phyloP scores from a whole-genome alignment of 1,284 basidiomycete species.

The Heterobasidion occidentale region DNA sequence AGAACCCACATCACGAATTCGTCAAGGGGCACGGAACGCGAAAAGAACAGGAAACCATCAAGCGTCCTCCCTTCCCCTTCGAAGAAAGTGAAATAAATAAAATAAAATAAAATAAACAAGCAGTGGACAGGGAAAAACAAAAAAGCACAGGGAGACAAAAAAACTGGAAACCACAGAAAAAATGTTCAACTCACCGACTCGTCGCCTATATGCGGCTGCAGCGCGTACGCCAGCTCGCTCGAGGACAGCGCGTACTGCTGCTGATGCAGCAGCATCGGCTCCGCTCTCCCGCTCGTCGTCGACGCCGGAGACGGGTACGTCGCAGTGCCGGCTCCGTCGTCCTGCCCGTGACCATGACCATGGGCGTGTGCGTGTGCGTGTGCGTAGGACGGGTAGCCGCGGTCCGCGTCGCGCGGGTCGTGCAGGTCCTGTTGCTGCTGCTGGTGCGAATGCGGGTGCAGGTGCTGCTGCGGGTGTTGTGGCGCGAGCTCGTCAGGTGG shows the following conservation, averaged over 20 bases:
- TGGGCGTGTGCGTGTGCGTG: neutral
- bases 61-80: neutral
- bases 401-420: neutral
- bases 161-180: neutral
- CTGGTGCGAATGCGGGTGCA: too few relatives aligned
- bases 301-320: conserved; percentile 2
- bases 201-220: neutral
- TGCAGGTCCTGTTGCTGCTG: too few relatives aligned
- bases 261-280: neutral
- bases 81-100: neutral
- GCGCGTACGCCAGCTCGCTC: conserved; percentile 4
- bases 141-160: too few relatives aligned
- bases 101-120: neutral
- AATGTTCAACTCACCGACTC: neutral
- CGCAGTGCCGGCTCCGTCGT: neutral
- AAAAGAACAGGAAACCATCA: neutral
- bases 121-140: neutral
- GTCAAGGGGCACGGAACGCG: neutral
- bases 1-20: neutral
- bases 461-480: neutral
- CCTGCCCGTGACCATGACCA: too few relatives aligned
- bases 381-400: neutral
- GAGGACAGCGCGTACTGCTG: neutral
- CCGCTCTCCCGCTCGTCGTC: neutral
- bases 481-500: neutral